Evolutionary conservation across 208 protist species (phyloP), one percentile per base, ranked within the genome.

Genomic region (Phytomonas francai): DNA sequence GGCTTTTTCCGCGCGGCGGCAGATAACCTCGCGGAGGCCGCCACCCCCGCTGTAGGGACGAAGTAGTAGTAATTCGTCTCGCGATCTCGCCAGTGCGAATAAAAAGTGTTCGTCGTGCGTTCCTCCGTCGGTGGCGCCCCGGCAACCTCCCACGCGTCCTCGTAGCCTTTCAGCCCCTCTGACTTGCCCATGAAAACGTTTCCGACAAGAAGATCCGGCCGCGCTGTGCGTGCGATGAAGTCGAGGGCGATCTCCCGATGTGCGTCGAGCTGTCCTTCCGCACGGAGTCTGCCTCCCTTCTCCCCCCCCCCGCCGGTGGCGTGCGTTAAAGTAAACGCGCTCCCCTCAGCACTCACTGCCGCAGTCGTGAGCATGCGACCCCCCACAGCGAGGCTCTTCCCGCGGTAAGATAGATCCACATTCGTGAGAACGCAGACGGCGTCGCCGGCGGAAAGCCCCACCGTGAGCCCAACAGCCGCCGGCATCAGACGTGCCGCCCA

Each of bases 51-150:
- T 3, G 83, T 78, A 14, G 83, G 81, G 19, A 78, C 39, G 70
- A 88, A 91, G 66, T 94, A 94, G 73, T 69, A 89, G 59, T 82
- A 83, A 73, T 94, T 94, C 1, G 88, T 90, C 67, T 71, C 36
- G n/a, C 59, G 63, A 29, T 80, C 78, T 51, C 66, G 63, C 11
- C 73, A 70, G 66, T 88, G 82, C 12, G 61, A 67, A 29, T 63
- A 70, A 36, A 79, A 89, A 27, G 88, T 94, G 72, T 94, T 89
- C 3, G 76, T 91, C 27, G 88, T 94, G 30, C 81, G 73, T 67
- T 85, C 88, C 67, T 91, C 78, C 36, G 77, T 68, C 7, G 77
- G 59, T 31, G 85, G 85, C n/a, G 83, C 76, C 22, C 85, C 88
- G 0, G 83, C 80, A 27, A 83, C 72, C 63, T 75, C 72, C 82